A percentile compares a stretch with the other conserved stretches of the same genome.
phyloP scores from a whole-genome alignment of 495 filamentous ascomycete genomes.

The Penicillium chermesinum region DNA sequence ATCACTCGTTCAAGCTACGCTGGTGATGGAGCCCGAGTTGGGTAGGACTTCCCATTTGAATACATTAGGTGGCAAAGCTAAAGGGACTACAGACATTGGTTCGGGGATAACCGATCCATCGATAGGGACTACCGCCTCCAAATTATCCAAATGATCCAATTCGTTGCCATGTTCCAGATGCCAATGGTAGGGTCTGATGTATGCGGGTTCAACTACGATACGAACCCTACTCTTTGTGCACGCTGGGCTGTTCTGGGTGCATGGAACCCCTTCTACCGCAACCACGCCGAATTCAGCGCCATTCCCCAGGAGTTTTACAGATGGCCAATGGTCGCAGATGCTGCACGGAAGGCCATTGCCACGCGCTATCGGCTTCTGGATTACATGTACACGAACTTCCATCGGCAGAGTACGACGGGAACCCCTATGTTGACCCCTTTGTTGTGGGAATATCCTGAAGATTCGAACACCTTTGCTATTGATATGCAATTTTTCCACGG shows the following conservation, averaged over 20 bases:
- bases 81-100: background rate
- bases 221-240: slow-evolving; percentile 60
- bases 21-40: slow-evolving; percentile 47
- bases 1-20: slow-evolving; percentile 72
- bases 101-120: slow-evolving; percentile 8
- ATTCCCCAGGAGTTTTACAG: slow-evolving; percentile 71
- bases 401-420: slow-evolving; percentile 56
- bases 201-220: slow-evolving; percentile 65
- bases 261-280: slow-evolving; percentile 73
- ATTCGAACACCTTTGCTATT: slow-evolving; percentile 53
- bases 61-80: background rate
- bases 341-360: slow-evolving; percentile 65
- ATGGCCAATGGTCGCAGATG: slow-evolving; percentile 57
- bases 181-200: slow-evolving; percentile 75
- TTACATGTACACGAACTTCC: slow-evolving; percentile 73
- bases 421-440: slow-evolving; percentile 61
- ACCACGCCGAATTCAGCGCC: slow-evolving; percentile 54
- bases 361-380: slow-evolving; percentile 73
- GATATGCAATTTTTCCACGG: slow-evolving; percentile 71
- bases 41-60: background rate
- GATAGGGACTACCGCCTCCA: slow-evolving; percentile 60
- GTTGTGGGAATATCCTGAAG: slow-evolving; percentile 67
- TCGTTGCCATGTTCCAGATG: slow-evolving; percentile 69
- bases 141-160: slow-evolving; percentile 64
- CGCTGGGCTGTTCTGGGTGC: slow-evolving; percentile 72